A percentile compares a stretch with the other conserved stretches of the same genome.
Conservation (phyloP, 257 asterid genomes). For the Solanum paucissectum region DNA sequence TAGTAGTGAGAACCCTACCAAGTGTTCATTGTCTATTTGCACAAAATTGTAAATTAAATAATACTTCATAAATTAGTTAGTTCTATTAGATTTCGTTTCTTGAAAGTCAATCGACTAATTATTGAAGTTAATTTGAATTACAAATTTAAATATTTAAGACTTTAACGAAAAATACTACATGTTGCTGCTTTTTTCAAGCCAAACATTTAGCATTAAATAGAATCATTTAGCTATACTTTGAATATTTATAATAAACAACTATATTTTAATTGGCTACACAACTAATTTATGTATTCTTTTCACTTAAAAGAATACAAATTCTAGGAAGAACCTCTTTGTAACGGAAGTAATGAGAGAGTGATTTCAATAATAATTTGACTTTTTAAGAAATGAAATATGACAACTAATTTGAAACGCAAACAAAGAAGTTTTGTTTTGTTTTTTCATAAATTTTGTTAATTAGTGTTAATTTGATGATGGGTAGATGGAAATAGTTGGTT, state of each 20-base stretch:
- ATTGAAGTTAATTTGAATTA: no score
- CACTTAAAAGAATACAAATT: no score
- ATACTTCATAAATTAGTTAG: neutral
- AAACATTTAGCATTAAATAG: no score
- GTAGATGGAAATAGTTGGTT: neutral
- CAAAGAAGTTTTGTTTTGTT: neutral
- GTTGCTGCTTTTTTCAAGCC: neutral
- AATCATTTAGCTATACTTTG: fast-evolving
- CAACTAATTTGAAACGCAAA: neutral
- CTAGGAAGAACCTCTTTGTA: no score
- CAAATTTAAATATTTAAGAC: no score
- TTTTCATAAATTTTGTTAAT: neutral
- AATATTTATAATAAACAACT: no score
- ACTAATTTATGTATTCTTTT: no score
- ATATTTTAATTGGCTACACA: no score
- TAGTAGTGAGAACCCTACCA: neutral
- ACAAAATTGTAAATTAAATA: no score
- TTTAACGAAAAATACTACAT: fast-evolving
- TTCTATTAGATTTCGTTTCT: neutral
- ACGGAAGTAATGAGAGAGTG: no score
- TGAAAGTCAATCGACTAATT: no score
- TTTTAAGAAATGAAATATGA: neutral
- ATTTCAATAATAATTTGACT: neutral
- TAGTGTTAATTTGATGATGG: neutral
- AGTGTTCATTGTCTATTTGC: neutral